phyloP scores from a whole-genome alignment of 108 stramenopile species.

The Chaetoceros tenuissimus region DNA sequence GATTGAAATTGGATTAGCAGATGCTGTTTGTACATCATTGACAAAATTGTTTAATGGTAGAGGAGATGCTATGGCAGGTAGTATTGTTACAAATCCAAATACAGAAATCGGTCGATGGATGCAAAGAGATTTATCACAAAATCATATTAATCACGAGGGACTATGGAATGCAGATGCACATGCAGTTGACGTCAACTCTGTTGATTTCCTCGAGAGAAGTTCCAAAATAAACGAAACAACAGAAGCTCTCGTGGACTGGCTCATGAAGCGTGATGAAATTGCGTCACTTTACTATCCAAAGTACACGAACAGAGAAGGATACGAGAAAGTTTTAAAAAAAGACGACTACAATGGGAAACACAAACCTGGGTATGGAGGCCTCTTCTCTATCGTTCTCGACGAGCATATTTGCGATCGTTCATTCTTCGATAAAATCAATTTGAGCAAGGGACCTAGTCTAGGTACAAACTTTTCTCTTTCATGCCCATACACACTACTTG shows the following conservation, averaged over 20 bases:
- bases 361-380: constrained; percentile 39
- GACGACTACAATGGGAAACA: neutral
- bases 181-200: constrained; percentile 30
- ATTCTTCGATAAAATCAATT: constrained; percentile 55
- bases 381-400: constrained; percentile 41
- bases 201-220: constrained; percentile 43
- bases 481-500: constrained; percentile 68
- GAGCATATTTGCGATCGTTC: constrained; percentile 49
- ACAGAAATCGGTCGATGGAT: constrained; percentile 44
- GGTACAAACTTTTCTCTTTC: constrained; percentile 74
- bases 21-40: constrained; percentile 51
- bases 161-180: constrained; percentile 34
- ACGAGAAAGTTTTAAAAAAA: constrained; percentile 3
- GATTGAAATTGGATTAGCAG: constrained; percentile 40
- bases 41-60: constrained; percentile 64
- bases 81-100: constrained; percentile 35
- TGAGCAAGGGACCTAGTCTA: constrained; percentile 65
- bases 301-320: constrained; percentile 11
- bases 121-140: constrained; percentile 27
- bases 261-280: constrained; percentile 34
- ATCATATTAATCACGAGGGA: constrained; percentile 25
- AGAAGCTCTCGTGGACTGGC: constrained; percentile 34
- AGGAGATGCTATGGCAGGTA: constrained; percentile 67
- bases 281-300: constrained; percentile 53
- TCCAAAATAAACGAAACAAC: constrained; percentile 47